Conservation (phyloP, 2,329 filamentous ascomycete genomes). For the Sporothrix curviconia region DNA sequence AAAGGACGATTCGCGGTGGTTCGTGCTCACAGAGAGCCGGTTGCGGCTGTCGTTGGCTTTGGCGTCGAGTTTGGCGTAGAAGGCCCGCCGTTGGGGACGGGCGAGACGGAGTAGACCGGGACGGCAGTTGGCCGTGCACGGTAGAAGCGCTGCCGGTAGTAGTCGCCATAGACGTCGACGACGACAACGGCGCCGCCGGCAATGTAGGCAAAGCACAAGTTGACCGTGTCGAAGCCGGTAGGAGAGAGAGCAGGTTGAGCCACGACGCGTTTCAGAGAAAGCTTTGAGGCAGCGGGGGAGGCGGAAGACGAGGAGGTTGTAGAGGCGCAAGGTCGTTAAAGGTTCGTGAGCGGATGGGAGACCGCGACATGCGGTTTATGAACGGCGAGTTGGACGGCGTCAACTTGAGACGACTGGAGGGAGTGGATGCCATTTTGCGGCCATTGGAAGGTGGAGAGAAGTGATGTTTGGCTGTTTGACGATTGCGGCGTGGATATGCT, state of each 20-base stretch:
- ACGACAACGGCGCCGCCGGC: conserved; percentile 92
- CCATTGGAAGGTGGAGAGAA: conserved; percentile 39
- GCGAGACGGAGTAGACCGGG: conserved; percentile 53
- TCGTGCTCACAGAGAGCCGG: conserved; percentile 36
- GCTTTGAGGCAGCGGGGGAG: conserved; percentile 40
- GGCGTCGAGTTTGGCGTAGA: conserved; percentile 49
- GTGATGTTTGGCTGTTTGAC: background rate
- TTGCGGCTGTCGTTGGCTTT: conserved; percentile 59
- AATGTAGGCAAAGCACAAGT: conserved; percentile 78
- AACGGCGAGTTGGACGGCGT: conserved; percentile 75
- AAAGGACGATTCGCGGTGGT: conserved; percentile 42
- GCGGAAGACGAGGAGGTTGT: conserved; percentile 1
- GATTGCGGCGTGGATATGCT: background rate
- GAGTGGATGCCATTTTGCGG: conserved; percentile 52
- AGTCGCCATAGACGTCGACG: conserved; percentile 65
- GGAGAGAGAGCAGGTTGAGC: conserved; percentile 80
- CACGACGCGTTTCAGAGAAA: conserved; percentile 82
- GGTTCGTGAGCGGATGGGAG: conserved; percentile 48
- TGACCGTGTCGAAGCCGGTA: conserved; percentile 77
- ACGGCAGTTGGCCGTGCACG: conserved; percentile 73
- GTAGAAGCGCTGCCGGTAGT: conserved; percentile 76
- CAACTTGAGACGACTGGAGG: conserved; percentile 56
- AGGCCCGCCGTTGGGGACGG: conserved; percentile 44
- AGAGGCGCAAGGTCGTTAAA: conserved; percentile 32
- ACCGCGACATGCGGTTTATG: conserved; percentile 54